Percentiles rank a stretch among this genome's conserved stretches.
Conservation (phyloP, 768 basidiomycete species). For the Trametopsis cervina region DNA sequence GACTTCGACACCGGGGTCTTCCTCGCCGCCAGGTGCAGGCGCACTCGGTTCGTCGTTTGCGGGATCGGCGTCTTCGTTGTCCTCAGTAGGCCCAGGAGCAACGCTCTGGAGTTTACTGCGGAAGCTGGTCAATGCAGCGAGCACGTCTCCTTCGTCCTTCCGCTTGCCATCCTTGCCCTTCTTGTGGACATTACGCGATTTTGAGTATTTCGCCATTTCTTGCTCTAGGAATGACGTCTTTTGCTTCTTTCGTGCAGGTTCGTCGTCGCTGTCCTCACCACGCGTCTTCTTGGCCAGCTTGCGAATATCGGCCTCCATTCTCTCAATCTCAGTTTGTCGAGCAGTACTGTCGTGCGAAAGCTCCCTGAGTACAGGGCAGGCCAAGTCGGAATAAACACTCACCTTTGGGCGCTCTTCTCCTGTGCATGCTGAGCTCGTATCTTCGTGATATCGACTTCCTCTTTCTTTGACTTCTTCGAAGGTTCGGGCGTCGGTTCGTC, state of each 20-base stretch:
- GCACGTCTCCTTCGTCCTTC: slow-evolving; percentile 60
- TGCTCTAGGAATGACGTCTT: slow-evolving; percentile 73
- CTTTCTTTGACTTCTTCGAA: slow-evolving; percentile 32
- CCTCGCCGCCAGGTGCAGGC: slow-evolving; percentile 23
- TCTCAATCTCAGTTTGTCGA: slow-evolving; percentile 73
- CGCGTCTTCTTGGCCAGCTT: slow-evolving; percentile 42
- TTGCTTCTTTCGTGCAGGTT: slow-evolving; percentile 47
- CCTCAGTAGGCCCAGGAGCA: slow-evolving; percentile 18
- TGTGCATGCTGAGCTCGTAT: slow-evolving; percentile 73
- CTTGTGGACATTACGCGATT: slow-evolving; percentile 50
- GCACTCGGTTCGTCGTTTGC: slow-evolving; percentile 13
- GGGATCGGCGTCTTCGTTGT: slow-evolving; percentile 14
- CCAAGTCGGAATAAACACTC: slow-evolving; percentile 12
- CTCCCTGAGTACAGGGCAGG: neutral
- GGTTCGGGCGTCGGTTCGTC: slow-evolving; percentile 4
- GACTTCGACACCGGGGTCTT: slow-evolving; percentile 60
- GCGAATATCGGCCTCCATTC: slow-evolving; percentile 85
- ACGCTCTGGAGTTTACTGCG: slow-evolving; percentile 56
- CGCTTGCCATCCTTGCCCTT: slow-evolving; percentile 44
- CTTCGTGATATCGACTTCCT: slow-evolving; percentile 50
- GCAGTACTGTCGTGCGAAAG: slow-evolving; percentile 49
- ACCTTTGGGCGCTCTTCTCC: slow-evolving; percentile 64
- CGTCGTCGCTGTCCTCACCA: slow-evolving; percentile 61
- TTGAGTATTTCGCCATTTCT: slow-evolving; percentile 77
- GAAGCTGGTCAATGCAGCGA: slow-evolving; percentile 65